Percentiles rank a stretch among this genome's conserved stretches.
These are phyloP conservation scores for Xylaria sp. DNA, from an alignment of 495 filamentous ascomycete species.

Conservation along the genomic window DNA sequence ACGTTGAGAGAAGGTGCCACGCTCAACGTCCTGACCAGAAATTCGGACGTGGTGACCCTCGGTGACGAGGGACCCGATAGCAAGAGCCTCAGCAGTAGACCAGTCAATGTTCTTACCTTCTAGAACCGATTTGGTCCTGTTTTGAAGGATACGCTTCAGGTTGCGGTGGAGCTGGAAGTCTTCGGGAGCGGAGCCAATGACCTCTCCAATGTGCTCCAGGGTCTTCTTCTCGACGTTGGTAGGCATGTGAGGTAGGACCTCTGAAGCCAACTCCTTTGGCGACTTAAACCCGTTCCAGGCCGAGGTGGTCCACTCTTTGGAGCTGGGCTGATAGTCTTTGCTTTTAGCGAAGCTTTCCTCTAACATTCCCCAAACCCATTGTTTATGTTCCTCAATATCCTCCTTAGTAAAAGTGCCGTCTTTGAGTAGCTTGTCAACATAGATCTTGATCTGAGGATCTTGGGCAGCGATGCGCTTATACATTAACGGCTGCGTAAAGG, in stretches of 20 bases:
- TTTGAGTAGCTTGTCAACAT: constrained; percentile 84
- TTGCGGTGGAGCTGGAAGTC: constrained; percentile 90
- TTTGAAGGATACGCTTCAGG: constrained; percentile 92
- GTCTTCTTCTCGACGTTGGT: constrained; percentile 76
- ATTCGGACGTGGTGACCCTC: constrained; percentile 97
- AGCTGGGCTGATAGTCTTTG: constrained; percentile 94
- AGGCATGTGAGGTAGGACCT: constrained; percentile 90
- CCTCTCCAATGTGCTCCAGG: constrained; percentile 78
- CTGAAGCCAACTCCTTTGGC: constrained; percentile 93
- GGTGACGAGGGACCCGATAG: constrained; percentile 86
- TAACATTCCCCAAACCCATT: constrained; percentile 99
- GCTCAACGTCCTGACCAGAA: constrained; percentile 98
- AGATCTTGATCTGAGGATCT: constrained; percentile 80
- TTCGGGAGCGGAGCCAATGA: constrained; percentile 77
- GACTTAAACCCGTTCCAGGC: constrained; percentile 99
- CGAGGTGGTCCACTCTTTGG: constrained; percentile 97
- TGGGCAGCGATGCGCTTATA: constrained; percentile 93
- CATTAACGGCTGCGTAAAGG: constrained; percentile 99
- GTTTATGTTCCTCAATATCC: constrained; percentile 98
- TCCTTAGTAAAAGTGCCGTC: constrained; percentile 96
- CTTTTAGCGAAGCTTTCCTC: constrained; percentile 95
- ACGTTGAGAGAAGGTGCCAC: constrained; percentile 98
- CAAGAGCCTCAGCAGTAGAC: constrained; percentile 95
- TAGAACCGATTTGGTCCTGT: constrained; percentile 87
- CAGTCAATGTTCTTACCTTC: constrained; percentile 97